Conservation (phyloP, 495 filamentous ascomycete species). For the Hypoxylon perforatum region DNA sequence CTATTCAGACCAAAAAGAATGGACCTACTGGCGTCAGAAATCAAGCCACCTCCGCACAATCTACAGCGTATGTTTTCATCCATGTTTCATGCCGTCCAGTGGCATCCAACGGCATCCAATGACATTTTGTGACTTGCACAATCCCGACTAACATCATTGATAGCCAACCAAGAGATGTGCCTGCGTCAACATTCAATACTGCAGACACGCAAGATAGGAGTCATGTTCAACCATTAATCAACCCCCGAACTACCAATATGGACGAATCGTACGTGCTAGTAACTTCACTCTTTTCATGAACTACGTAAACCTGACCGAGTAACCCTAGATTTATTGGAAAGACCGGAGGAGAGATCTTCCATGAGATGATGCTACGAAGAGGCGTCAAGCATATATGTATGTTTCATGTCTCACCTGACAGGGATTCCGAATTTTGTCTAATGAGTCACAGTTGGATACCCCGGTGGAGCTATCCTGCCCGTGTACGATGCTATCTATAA, state of each 20-base stretch:
- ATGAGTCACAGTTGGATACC: conserved; percentile 69
- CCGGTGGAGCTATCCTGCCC: conserved; percentile 83
- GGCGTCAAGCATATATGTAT: conserved; percentile 90
- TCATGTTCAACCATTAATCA: conserved; percentile 77
- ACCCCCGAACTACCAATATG: conserved; percentile 70
- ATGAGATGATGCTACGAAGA: conserved; percentile 98
- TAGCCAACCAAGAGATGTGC: conserved; percentile 59
- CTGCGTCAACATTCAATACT: conserved; percentile 78
- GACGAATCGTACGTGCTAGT: conserved; percentile 73
- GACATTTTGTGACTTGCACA: neutral
- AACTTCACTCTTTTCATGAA: conserved; percentile 21
- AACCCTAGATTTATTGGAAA: conserved; percentile 84
- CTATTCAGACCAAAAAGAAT: conserved; percentile 46
- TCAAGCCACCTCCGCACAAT: conserved; percentile 52
- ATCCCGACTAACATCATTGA: conserved; percentile 36
- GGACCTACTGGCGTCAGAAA: conserved; percentile 47
- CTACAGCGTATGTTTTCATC: conserved; percentile 33
- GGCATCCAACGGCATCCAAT: no score
- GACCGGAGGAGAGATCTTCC: conserved; percentile 96
- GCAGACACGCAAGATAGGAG: conserved; percentile 55
- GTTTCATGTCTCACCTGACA: conserved; percentile 50
- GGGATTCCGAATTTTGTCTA: conserved; percentile 44
- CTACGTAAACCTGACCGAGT: conserved; percentile 43
- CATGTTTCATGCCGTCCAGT: no score
- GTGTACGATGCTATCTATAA: conserved; percentile 87